Conservation (phyloP, 1,284 basidiomycete species). For the Cutaneotrichosporon cutaneum region DNA sequence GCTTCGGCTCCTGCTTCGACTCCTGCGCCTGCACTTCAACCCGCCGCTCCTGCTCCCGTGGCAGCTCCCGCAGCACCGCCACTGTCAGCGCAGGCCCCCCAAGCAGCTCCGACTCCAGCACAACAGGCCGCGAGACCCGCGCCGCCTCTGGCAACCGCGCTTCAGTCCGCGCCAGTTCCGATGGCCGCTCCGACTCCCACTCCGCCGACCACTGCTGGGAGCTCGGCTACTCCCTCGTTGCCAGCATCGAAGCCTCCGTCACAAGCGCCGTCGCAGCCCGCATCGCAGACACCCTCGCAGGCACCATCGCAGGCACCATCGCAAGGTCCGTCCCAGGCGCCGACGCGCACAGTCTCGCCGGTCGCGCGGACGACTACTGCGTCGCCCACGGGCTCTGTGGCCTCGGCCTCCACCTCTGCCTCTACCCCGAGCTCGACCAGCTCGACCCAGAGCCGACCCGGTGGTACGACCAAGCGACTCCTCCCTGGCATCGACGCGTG, state of each 20-base stretch:
- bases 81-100: not conserved
- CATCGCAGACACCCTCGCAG: too few relatives aligned
- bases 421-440: slow-evolving; percentile 8
- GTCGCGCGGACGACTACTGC: slow-evolving; percentile 16
- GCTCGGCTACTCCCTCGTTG: not conserved
- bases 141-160: not conserved
- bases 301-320: not conserved
- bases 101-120: slow-evolving; percentile 6
- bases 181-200: slow-evolving; percentile 10
- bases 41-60: not conserved
- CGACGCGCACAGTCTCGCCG: slow-evolving; percentile 22
- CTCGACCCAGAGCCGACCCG: slow-evolving; percentile 9
- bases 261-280: not conserved
- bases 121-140: not conserved
- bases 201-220: not conserved
- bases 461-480: slow-evolving; percentile 35
- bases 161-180: slow-evolving; percentile 2
- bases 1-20: not conserved
- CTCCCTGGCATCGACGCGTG: slow-evolving; percentile 45
- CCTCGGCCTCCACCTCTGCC: slow-evolving; percentile 11
- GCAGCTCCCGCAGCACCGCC: not conserved
- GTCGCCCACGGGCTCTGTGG: slow-evolving; percentile 14
- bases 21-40: not conserved
- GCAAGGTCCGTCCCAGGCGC: not conserved
- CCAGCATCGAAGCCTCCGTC: slow-evolving; percentile 10